Evolutionary conservation across 805 yeast species (phyloP), one percentile per base, ranked within the genome.

Genomic region (Sugiyamaella qingdaonensis): DNA sequence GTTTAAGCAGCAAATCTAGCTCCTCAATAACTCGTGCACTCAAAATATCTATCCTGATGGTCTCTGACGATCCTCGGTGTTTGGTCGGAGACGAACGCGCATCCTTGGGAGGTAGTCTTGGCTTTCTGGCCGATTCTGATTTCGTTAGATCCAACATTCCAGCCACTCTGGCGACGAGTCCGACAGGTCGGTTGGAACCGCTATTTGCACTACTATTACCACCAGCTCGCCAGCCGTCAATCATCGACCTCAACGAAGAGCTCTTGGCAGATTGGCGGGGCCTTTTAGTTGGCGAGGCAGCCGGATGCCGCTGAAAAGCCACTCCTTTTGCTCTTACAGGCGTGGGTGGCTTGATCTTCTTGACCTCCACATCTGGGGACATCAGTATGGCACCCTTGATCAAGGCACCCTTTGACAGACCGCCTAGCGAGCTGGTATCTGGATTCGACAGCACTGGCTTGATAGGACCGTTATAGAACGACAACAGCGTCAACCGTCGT

Each of bases 1-100:
- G 18, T 46, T 55, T 54, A 24, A 57, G 48, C 27, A 63, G 47
- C 3, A 50, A 53, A 10, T 64, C 58, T 33, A 66, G 61, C 51
- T 68, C 70, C 19, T 64, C 58, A 34, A 68, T 54, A 14, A 65
- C 63, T 19, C 64, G 57, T 41, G 67, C 65, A 13, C 69, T 65
- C 37, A 68, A 57, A 34, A 68, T 39, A 47, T 68, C 72, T 37
- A 68, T 58, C 37, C 61, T 31, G 8, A 46, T 39, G 24, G 43
- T 16, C 4, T 39, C 43, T 14, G 13, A 14, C 4, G 43, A 39
- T 3, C 29, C 29, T 24, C 29, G 29, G 7, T 7, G 29, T 24
- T 24, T 24, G 29, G 29, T 24, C 7, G 29, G 29, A 24, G 29
- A 24, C 4, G 24, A 16, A 2, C 43, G 19, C 9, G 19, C 43